A percentile compares a stretch with the other conserved stretches of the same genome.
phyloP scores from a whole-genome alignment of 495 filamentous ascomycete species.

The Penicillium waksmanii region DNA sequence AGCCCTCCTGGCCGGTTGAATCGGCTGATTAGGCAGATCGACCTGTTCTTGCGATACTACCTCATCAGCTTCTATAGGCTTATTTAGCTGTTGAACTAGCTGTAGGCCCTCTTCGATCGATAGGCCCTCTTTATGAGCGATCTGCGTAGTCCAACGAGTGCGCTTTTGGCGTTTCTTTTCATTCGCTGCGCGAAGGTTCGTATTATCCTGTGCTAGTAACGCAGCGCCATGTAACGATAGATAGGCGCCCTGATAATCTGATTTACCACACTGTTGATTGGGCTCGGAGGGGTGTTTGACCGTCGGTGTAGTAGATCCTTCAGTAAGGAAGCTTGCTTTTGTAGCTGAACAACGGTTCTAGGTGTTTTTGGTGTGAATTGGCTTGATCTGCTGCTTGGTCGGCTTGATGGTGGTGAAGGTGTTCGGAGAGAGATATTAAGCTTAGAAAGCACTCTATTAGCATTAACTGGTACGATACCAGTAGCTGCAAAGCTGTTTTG shows the following conservation, averaged over 20 bases:
- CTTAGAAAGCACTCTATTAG: too few relatives aligned
- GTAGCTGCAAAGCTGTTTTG: too few relatives aligned
- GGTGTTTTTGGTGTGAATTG: too few relatives aligned
- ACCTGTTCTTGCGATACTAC: slow-evolving; percentile 3
- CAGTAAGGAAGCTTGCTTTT: too few relatives aligned
- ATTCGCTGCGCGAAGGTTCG: slow-evolving; percentile 14
- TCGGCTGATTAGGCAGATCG: background rate
- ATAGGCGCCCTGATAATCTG: background rate
- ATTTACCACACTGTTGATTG: too few relatives aligned
- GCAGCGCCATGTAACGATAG: slow-evolving; percentile 5
- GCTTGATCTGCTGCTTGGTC: too few relatives aligned
- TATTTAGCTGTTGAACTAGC: slow-evolving; percentile 5
- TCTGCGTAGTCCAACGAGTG: slow-evolving; percentile 11
- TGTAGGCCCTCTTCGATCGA: slow-evolving; percentile 7
- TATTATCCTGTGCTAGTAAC: slow-evolving; percentile 4
- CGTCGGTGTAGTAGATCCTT: too few relatives aligned
- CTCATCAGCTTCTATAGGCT: slow-evolving; percentile 3
- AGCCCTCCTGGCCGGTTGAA: slow-evolving; percentile 1
- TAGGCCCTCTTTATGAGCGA: slow-evolving; percentile 8
- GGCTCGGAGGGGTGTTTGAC: too few relatives aligned
- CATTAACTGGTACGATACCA: too few relatives aligned
- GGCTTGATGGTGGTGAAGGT: too few relatives aligned
- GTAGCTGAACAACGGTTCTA: too few relatives aligned
- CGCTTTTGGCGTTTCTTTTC: slow-evolving; percentile 14
- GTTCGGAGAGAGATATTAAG: too few relatives aligned